Evolutionary conservation across 23 red algal species (phyloP).

Genomic region (Gracilaria gracilis): DNA sequence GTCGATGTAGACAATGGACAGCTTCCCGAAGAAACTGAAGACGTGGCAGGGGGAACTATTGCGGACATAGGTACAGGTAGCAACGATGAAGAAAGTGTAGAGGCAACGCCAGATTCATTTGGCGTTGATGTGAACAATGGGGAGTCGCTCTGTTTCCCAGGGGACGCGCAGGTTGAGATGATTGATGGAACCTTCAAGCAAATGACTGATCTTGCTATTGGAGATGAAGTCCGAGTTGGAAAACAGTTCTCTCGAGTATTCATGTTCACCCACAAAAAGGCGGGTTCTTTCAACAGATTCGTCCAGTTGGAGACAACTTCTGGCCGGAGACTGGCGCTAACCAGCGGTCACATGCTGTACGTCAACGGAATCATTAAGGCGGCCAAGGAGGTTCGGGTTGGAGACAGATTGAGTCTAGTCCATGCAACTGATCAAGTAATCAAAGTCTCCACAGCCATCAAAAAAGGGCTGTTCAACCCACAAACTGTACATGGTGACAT

Average conservation of each 20-base stretch:
- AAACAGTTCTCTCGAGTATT: slow-evolving; percentile 66
- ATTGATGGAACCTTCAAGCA: slow-evolving; percentile 29
- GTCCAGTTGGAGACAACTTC: slow-evolving; percentile 43
- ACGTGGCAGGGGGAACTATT: not conserved
- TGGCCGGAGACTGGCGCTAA: slow-evolving; percentile 32
- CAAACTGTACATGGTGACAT: slow-evolving; percentile 84
- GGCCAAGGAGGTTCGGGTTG: slow-evolving; percentile 13
- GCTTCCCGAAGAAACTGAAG: slow-evolving; percentile 18
- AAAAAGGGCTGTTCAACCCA: slow-evolving; percentile 76
- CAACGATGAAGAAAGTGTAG: slow-evolving; percentile 22
- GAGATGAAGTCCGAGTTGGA: slow-evolving; percentile 67
- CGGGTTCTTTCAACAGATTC: slow-evolving; percentile 5
- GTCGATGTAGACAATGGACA: slow-evolving; percentile 32
- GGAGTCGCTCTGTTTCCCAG: slow-evolving; percentile 77
- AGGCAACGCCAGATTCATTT: slow-evolving; percentile 7
- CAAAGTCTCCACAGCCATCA: slow-evolving; percentile 24
- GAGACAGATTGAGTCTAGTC: slow-evolving; percentile 19
- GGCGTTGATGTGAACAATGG: slow-evolving; percentile 25
- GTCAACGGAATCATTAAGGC: slow-evolving; percentile 40
- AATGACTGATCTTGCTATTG: slow-evolving; percentile 56
- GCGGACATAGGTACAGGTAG: slow-evolving; percentile 3
- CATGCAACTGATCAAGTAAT: slow-evolving; percentile 21
- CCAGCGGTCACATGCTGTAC: slow-evolving; percentile 58
- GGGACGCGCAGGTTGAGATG: slow-evolving; percentile 50
- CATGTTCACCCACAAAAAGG: slow-evolving; percentile 69